These are phyloP conservation scores for Syncephalastrum contaminatum DNA, from an alignment of 371 early-diverging fungal genomes.

Conservation along the genomic window DNA sequence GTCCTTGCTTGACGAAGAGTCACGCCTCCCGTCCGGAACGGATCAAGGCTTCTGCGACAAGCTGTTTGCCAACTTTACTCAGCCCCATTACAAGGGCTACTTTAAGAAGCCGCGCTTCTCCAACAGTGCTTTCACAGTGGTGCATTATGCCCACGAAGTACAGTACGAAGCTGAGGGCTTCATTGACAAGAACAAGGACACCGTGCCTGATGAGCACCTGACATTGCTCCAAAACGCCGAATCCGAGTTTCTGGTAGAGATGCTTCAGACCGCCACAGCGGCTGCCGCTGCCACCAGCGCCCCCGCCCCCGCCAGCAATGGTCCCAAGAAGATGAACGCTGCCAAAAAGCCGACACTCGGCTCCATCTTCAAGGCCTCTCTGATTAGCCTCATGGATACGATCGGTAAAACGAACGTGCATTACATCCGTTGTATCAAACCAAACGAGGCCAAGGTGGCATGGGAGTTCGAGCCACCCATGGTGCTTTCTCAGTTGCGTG, in stretches of 20 bases:
- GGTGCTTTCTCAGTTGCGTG: constrained; percentile 95
- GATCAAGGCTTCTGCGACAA: constrained; percentile 85
- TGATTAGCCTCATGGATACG: constrained; percentile 92
- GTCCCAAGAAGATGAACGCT: constrained; percentile 28
- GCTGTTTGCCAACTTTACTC: constrained; percentile 76
- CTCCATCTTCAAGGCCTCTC: constrained; percentile 80
- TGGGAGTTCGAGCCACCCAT: constrained; percentile 90
- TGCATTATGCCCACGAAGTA: constrained; percentile 93
- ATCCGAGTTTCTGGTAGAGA: constrained; percentile 76
- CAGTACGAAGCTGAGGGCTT: constrained; percentile 93
- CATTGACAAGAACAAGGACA: constrained; percentile 98
- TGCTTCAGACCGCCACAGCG: constrained; percentile 47
- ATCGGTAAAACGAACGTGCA: constrained; percentile 91
- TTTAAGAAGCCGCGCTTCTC: constrained; percentile 92
- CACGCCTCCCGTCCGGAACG: constrained; percentile 89
- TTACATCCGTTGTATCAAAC: constrained; percentile 98
- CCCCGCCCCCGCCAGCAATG: constrained; percentile 25
- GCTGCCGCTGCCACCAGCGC: constrained; percentile 13
- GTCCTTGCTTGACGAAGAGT: constrained; percentile 94
- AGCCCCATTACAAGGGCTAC: constrained; percentile 68
- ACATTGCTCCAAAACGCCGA: constrained; percentile 66
- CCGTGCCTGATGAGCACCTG: constrained; percentile 92
- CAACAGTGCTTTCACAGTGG: constrained; percentile 77
- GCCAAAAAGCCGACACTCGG: constrained; percentile 87
- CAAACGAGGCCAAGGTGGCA: constrained; percentile 90